These are phyloP conservation scores for Boletellus sp. DNA, from an alignment of 768 basidiomycete species.

Conservation along the genomic window DNA sequence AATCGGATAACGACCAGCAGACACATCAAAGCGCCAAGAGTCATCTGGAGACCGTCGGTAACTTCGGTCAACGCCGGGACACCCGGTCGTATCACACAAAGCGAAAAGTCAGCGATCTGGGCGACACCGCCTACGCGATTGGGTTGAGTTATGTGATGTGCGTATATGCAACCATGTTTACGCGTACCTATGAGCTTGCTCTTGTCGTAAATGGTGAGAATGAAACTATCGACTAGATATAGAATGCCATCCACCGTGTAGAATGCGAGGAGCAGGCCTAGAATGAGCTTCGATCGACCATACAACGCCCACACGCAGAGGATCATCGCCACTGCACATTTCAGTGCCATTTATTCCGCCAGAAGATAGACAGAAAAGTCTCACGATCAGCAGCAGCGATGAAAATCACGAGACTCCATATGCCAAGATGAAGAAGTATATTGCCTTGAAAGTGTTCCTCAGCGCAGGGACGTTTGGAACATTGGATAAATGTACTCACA, in stretches of 20 bases:
- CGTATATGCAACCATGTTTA: not conserved
- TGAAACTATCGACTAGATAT: not conserved
- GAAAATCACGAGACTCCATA: not conserved
- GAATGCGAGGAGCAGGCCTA: not conserved
- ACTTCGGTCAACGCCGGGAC: not conserved
- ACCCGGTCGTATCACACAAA: not conserved
- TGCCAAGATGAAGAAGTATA: not conserved
- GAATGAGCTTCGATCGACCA: not conserved
- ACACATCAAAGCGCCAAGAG: not conserved
- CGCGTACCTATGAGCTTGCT: not conserved
- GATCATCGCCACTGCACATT: conserved; percentile 1
- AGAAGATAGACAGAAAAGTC: not conserved
- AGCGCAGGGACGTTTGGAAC: not conserved
- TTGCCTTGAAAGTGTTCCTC: not conserved
- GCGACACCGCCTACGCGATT: not conserved
- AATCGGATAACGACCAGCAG: not conserved
- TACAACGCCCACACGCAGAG: conserved; percentile 1
- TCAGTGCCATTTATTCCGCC: not conserved
- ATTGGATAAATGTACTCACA: not conserved
- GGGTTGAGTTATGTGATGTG: not conserved
- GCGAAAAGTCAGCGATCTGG: not conserved
- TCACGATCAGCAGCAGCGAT: not conserved
- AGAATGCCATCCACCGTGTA: not conserved
- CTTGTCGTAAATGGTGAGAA: not conserved
- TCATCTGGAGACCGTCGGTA: not conserved